phyloP scores from a whole-genome alignment of 2,329 filamentous ascomycete genomes.

The Aspergillus pseudotamarii region DNA sequence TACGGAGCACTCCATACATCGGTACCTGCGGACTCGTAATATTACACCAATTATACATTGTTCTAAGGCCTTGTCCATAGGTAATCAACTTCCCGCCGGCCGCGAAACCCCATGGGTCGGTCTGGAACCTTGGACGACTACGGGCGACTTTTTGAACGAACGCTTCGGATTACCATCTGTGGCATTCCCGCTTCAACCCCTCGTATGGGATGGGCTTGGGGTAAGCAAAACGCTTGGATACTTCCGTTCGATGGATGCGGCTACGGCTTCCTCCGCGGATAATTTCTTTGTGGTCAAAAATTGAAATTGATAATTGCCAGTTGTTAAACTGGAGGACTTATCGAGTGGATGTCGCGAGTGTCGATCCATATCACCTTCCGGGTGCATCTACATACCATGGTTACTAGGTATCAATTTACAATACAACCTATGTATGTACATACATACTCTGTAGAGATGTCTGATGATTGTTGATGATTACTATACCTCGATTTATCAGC shows the following conservation, averaged over 20 bases:
- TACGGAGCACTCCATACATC: neutral
- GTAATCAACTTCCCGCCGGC: neutral
- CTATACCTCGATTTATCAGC: constrained; percentile 6
- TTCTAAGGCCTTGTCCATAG: neutral
- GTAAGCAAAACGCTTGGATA: neutral
- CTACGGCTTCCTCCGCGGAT: neutral
- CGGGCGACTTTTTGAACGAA: neutral
- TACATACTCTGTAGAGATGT: neutral
- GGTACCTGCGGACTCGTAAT: constrained; percentile 3
- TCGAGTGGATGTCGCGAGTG: neutral
- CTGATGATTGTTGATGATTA: constrained; percentile 2
- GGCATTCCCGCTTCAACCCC: constrained; percentile 29
- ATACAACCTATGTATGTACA: neutral
- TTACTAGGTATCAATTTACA: neutral
- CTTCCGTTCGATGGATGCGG: neutral
- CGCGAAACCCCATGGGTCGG: constrained; percentile 17
- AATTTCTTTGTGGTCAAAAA: neutral
- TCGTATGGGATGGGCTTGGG: neutral
- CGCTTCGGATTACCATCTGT: constrained; percentile 35
- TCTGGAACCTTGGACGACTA: constrained; percentile 20
- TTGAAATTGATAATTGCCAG: neutral
- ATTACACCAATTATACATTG: neutral
- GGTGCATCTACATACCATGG: neutral
- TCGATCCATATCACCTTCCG: constrained; percentile 4
- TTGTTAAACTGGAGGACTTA: neutral